Base-by-base conservation (phyloP, 768 basidiomycete genomes). In the Botryobasidium botryosum region DNA sequence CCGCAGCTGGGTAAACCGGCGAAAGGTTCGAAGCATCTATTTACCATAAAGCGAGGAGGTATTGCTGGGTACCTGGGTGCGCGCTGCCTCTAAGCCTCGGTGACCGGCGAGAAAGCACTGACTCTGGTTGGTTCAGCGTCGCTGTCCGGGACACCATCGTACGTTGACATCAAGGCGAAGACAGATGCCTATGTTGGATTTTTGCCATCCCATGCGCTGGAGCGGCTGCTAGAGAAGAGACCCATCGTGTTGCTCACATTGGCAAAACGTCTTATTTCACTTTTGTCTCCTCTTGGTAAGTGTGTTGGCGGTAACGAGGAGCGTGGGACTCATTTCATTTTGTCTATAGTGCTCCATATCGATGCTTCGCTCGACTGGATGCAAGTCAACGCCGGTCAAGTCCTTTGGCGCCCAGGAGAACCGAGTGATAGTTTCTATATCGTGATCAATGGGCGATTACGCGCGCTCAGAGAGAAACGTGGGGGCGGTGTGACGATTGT, bases 141-240 rank as follows among this genome's bases (percentile, higher is more conserved):
- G 0, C 69, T 97, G 3, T 87, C 85, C 52, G 81, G 79, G 44
- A 88, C 82, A 23, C 78, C 88, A 4, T 92, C 88, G 2, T 99
- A 97, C 56, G 91, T 97, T 35, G 87, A 92, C 58, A 94, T 99
- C 58, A 79, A 71, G 51, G 90, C 94, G 4, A 97, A 96, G 65
- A 97, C 91, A 0, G 92, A 99, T 57, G 82, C 80, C n/a, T 99
- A 92, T 55, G 94, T 97, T 51, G 94, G 94, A 0, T 92, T 92
- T 60, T 61, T 99, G 24, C 85, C 94, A 1, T 75, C 83, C 2
- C 72, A 79, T 56, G 81, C 92, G 5, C 64, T 99, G 45, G 88
- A 97, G 56, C 69, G 83, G 20, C 68, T 99, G 44, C 69, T 97
- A 33, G 94, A 97, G 61, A 80, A 90, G 53, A 71, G 84, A 38